These are phyloP conservation scores for Pyrus communis DNA, from an alignment of 306 rosid genomes.

Conservation along the genomic window DNA sequence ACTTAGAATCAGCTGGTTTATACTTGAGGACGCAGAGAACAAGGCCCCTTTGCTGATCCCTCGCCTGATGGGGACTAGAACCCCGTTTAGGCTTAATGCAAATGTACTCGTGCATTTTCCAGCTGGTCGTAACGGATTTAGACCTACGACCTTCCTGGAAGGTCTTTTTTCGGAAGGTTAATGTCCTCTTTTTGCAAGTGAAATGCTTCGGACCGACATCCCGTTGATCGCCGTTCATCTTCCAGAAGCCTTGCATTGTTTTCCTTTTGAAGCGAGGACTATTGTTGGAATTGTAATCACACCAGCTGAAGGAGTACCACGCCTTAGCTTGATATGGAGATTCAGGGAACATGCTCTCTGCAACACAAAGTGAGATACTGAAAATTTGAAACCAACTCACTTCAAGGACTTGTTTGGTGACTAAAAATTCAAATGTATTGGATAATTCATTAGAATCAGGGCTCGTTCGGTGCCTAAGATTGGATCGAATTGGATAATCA, in stretches of 20 bases:
- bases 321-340: conserved; percentile 7
- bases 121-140: conserved; percentile 16
- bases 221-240: conserved; percentile 39
- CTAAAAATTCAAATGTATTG: neutral
- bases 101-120: conserved; percentile 59
- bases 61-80: neutral
- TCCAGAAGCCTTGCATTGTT: conserved; percentile 49
- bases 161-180: conserved; percentile 10
- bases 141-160: conserved; percentile 27
- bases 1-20: conserved; percentile 1
- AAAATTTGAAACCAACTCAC: neutral
- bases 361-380: neutral
- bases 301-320: conserved; percentile 48
- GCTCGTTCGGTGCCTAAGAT: neutral
- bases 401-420: too few relatives aligned
- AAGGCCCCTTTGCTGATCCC: conserved; percentile 27
- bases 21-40: conserved; percentile 43
- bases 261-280: conserved; percentile 28
- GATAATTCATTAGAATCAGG: neutral
- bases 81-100: neutral
- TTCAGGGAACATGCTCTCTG: conserved; percentile 20
- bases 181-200: conserved; percentile 47
- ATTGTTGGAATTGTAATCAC: conserved; percentile 18
- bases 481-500: neutral
- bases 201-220: neutral